A percentile compares a stretch with the other conserved stretches of the same genome.
Evolutionary conservation across 306 rosid genomes (phyloP).

Genomic region (Castanopsis chinensis): DNA sequence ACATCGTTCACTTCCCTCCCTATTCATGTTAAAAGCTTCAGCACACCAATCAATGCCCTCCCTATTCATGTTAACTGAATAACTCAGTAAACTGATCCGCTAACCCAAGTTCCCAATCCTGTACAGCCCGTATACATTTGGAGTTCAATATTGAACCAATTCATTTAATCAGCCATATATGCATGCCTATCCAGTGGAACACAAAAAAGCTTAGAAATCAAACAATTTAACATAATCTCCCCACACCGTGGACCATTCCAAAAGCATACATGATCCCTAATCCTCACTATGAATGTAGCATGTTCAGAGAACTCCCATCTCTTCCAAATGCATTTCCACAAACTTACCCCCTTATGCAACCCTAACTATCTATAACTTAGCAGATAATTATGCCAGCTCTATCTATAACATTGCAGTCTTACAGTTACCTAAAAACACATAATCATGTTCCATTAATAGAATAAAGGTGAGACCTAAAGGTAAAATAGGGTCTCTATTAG

Average conservation of each 20-base stretch:
- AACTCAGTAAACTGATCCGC: not conserved
- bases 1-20: not conserved
- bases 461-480: not conserved
- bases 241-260: too few species aligned
- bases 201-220: too few species aligned
- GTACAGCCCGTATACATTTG: not conserved
- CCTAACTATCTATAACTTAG: not conserved
- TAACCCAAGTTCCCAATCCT: not conserved
- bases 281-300: not conserved
- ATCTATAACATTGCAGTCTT: not conserved
- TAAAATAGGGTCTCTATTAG: not conserved
- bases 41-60: not conserved
- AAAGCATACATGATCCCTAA: not conserved
- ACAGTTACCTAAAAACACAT: not conserved
- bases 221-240: too few species aligned
- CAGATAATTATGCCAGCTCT: not conserved
- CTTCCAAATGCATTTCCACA: not conserved
- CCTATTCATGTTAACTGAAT: slow-evolving; percentile 18
- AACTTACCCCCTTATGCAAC: not conserved
- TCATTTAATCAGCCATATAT: too few species aligned
- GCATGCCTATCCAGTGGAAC: too few species aligned
- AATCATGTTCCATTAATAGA: not conserved
- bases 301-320: not conserved
- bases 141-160: too few species aligned
- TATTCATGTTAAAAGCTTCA: slow-evolving; percentile 1